Base-by-base conservation (phyloP, 1,284 basidiomycete species). In the Pseudozyma sp. region DNA sequence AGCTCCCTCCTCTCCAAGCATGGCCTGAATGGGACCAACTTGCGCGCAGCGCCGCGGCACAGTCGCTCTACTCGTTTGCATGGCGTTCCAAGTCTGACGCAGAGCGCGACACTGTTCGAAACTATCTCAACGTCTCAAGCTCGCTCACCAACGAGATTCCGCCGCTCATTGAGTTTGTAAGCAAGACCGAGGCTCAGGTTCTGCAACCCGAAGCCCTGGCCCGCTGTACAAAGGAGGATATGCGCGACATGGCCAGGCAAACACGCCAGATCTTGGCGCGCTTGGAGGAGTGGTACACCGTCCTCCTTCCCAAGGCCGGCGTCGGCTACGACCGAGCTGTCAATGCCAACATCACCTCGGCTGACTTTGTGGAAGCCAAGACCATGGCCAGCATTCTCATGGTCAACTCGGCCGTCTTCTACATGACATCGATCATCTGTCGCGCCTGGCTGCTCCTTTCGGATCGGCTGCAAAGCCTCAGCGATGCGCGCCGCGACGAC, bases 341-440 rank as follows among this genome's bases (percentile, higher is more conserved):
- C 19, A 48, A 65, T 24, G 57, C 68, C 16, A 40, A 16, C 16
- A 48, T 53, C 16, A 52, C 40, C 9, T 13, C 31, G 4, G 53
- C 54, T 6, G 48, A 59, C 19, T 54, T 55, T 3, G 39, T 56
- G 10, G 34, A 65, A 7, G 58, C 57, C 8, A 65, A 70, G 37
- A 43, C 34, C 1, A 40, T 65, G 54, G 61, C 54, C 1, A 44
- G 24, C 53, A 50, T 54, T 13, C 50, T 70, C 34, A 57, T 70
- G 68, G 34, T 60, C 50, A 70, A 70, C 51, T 62, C 54, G 29
- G 57, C 54, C 34, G 45, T 43, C 5, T 56, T 53, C 24, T 65
- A 70, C 54, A 65, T 65, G 62, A 61, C 42, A 10, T 58, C 68
- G 14, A 63, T 64, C 34, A 24, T 65, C 10, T 65, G 61, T 43